Percentiles rank a stretch among this genome's conserved stretches.
phyloP scores from a whole-genome alignment of 129 eudicot species.

The Tagetes erecta region DNA sequence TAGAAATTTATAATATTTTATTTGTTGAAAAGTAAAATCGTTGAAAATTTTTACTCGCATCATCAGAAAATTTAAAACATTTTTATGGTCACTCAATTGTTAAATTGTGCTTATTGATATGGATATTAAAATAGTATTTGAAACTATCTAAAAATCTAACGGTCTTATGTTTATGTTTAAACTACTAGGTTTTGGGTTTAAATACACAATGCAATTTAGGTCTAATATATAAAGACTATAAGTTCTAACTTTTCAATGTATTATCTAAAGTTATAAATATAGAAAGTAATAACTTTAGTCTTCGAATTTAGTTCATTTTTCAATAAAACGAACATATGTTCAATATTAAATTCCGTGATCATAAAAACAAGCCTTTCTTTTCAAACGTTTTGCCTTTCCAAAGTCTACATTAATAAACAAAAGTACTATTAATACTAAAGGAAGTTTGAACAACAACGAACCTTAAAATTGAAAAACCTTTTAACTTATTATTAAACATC shows the following conservation, averaged over 20 bases:
- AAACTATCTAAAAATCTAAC: too few relatives aligned
- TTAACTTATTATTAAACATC: neutral
- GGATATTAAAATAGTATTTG: too few relatives aligned
- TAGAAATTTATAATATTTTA: neutral
- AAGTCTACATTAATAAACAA: neutral
- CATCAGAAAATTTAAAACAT: neutral
- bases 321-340: too few relatives aligned
- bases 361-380: neutral
- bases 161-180: too few relatives aligned
- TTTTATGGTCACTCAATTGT: neutral
- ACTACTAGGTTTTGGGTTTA: too few relatives aligned
- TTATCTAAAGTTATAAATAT: too few relatives aligned
- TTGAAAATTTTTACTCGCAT: neutral
- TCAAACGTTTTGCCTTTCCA: conserved; percentile 11
- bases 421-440: neutral
- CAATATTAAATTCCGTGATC: neutral
- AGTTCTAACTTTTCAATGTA: too few relatives aligned
- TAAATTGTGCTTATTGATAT: neutral
- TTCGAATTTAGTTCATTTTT: too few relatives aligned
- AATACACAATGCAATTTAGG: too few relatives aligned
- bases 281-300: too few relatives aligned
- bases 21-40: neutral
- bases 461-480: neutral
- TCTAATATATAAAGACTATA: too few relatives aligned
- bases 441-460: conserved; percentile 28